Conservation (phyloP, 148 eudicot species). For the Camellia granthamiana region DNA sequence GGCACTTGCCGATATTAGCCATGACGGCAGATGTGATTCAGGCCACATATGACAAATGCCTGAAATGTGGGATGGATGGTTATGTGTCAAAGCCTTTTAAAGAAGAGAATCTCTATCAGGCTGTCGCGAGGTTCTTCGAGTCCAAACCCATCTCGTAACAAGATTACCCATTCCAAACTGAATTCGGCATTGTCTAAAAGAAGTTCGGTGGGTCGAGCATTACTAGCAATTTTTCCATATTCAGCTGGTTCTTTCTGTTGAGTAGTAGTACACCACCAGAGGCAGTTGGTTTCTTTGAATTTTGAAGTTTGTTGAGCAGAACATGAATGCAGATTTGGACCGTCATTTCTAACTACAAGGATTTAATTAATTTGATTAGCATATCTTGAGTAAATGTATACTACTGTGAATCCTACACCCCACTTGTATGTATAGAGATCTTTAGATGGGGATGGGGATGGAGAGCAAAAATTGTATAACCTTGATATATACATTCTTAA, state of each 20-base stretch:
- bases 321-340: not conserved
- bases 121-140: constrained; percentile 57
- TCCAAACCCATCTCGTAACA: constrained; percentile 25
- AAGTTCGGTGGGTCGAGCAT: not conserved
- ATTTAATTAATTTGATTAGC: constrained; percentile 15
- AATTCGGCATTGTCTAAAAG: not conserved
- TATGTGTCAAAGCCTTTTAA: constrained; percentile 68
- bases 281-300: not conserved
- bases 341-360: constrained; percentile 9
- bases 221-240: constrained; percentile 27
- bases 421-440: constrained; percentile 15
- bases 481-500: not conserved
- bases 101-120: constrained; percentile 63
- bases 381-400: not conserved
- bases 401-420: not conserved
- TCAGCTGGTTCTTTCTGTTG: constrained; percentile 10
- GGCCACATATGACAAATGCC: constrained; percentile 60
- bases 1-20: constrained; percentile 67
- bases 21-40: constrained; percentile 81
- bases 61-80: constrained; percentile 70
- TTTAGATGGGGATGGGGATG: not conserved
- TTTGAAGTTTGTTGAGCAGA: not conserved
- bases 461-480: not conserved
- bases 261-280: not conserved
- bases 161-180: not conserved